Conservation (phyloP, 2,329 filamentous ascomycete genomes). For the Endoconidiophora polonica region DNA sequence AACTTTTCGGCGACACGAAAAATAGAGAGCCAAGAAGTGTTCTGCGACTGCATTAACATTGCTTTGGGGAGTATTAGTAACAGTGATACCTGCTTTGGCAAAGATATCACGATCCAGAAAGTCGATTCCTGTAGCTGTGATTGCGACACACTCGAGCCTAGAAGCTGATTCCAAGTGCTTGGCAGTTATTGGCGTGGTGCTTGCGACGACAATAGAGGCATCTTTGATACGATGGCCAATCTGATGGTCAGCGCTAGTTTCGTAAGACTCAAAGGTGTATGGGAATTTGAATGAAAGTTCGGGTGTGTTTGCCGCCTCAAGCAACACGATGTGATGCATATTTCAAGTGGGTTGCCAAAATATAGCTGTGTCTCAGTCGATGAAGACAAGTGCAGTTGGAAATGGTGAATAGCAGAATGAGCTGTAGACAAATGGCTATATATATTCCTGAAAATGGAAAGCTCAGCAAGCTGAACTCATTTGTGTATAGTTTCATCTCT, state of each 20-base stretch:
- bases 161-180: slow-evolving; percentile 1
- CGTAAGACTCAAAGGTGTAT: slow-evolving; percentile 6
- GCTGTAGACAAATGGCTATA: no score
- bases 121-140: slow-evolving; percentile 10
- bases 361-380: no score
- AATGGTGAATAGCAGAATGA: no score
- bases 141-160: slow-evolving; percentile 3
- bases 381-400: no score
- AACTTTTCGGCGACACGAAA: slow-evolving; percentile 6
- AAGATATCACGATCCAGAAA: slow-evolving; percentile 7
- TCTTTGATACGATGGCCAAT: slow-evolving; percentile 8
- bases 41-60: slow-evolving; percentile 8
- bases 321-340: slow-evolving; percentile 7
- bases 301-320: slow-evolving; percentile 8
- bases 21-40: slow-evolving; percentile 11
- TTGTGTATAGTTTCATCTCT: no score
- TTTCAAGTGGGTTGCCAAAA: slow-evolving; percentile 12
- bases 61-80: slow-evolving; percentile 10
- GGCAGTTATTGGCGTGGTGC: slow-evolving; percentile 7
- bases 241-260: not conserved
- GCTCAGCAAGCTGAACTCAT: no score
- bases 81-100: slow-evolving; percentile 5
- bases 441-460: no score
- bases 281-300: slow-evolving; percentile 6
- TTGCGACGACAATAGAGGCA: slow-evolving; percentile 11